phyloP scores from a whole-genome alignment of 1,284 basidiomycete genomes.

The Phellopilus nigrolimitatus region DNA sequence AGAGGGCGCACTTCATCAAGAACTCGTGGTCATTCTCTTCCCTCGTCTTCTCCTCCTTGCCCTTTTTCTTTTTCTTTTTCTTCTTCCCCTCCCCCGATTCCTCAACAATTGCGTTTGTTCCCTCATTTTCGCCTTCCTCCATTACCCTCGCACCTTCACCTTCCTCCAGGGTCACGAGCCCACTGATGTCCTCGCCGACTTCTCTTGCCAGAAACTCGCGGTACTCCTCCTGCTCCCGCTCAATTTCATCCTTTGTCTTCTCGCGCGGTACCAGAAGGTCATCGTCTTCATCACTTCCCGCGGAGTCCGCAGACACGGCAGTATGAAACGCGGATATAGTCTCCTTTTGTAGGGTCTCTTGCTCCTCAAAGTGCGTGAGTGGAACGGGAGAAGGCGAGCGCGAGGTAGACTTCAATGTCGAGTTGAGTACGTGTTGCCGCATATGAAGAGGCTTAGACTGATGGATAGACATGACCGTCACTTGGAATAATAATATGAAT shows the following conservation, averaged over 20 bases:
- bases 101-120: slow-evolving; percentile 25
- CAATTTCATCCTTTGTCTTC: slow-evolving; percentile 71
- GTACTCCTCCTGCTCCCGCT: slow-evolving; percentile 78
- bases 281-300: slow-evolving; percentile 53
- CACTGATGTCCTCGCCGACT: slow-evolving; percentile 72
- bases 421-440: slow-evolving; percentile 53
- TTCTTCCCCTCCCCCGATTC: slow-evolving; percentile 28
- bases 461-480: not conserved
- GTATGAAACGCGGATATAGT: slow-evolving; percentile 79
- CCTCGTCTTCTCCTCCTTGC: slow-evolving; percentile 39
- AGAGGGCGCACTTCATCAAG: slow-evolving; percentile 76
- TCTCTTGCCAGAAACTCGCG: slow-evolving; percentile 74
- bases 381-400: slow-evolving; percentile 50
- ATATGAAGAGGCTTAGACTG: slow-evolving; percentile 60
- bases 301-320: slow-evolving; percentile 40
- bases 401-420: slow-evolving; percentile 45
- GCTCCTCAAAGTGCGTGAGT: slow-evolving; percentile 78
- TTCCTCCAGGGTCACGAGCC: slow-evolving; percentile 47
- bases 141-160: slow-evolving; percentile 20
- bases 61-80: slow-evolving; percentile 32
- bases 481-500: slow-evolving; percentile 13
- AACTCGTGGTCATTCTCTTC: slow-evolving; percentile 78
- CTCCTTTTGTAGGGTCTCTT: slow-evolving; percentile 71
- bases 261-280: slow-evolving; percentile 71
- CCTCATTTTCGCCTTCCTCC: slow-evolving; percentile 27